phyloP scores from a whole-genome alignment of 768 basidiomycete species.

The Pseudohyphozyma bogoriensis region DNA sequence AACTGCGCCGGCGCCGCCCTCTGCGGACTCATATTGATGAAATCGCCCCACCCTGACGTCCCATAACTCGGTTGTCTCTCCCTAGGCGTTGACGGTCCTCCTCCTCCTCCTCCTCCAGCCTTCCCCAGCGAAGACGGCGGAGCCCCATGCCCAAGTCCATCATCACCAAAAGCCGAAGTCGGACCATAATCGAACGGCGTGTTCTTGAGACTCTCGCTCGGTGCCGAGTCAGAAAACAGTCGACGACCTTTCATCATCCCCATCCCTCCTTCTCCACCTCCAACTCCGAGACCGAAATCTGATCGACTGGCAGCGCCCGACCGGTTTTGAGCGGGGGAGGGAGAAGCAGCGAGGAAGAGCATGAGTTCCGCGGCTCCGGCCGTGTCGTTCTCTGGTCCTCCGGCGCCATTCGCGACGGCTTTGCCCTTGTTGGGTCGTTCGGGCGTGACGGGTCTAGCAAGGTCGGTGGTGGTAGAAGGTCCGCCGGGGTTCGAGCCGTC shows the following conservation, averaged over 20 bases:
- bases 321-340: conserved; percentile 20
- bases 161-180: too few relatives aligned
- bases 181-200: too few relatives aligned
- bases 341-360: conserved; percentile 31
- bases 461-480: neutral
- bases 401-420: neutral
- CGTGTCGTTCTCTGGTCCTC: conserved; percentile 9
- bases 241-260: conserved; percentile 26
- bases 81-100: too few relatives aligned
- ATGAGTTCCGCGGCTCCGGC: conserved; percentile 32
- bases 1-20: too few relatives aligned
- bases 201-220: too few relatives aligned
- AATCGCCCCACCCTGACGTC: too few relatives aligned
- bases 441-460: conserved; percentile 10
- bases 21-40: too few relatives aligned
- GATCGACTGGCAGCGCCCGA: neutral
- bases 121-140: too few relatives aligned
- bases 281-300: too few relatives aligned
- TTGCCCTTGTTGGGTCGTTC: neutral
- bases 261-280: conserved; percentile 8
- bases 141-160: too few relatives aligned
- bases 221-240: conserved; percentile 19
- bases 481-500: neutral
- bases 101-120: too few relatives aligned
- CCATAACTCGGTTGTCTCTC: too few relatives aligned